Evolutionary conservation across 2,329 filamentous ascomycete species (phyloP), one percentile per base, ranked within the genome.

Genomic region (Trichoderma afroharzianum): DNA sequence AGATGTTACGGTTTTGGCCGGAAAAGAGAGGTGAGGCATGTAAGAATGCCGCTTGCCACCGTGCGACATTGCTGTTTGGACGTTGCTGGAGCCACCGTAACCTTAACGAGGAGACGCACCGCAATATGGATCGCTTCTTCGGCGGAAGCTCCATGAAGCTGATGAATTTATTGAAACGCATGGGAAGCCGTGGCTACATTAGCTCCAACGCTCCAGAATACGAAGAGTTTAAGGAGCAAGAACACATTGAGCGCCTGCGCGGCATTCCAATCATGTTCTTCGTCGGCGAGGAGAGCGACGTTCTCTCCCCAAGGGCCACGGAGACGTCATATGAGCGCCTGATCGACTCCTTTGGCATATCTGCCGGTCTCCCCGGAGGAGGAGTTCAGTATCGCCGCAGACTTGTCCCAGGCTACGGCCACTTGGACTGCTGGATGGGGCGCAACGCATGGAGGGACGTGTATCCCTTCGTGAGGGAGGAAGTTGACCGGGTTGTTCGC

Each of bases 31-130:
- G 81, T 30, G 90, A 92, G 80, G 83, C 89, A 3, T 92, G 90
- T 81, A 87, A 83, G 77, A 90, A 85, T 73, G 86, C 87, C 2
- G 83, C 84, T 67, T 92, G 90, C 80, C 90, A 91, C 79, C 85
- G 90, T 18, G 83, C 83, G 68, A 85, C 84, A 6, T 80, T 92
- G 28, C 84, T 88, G 15, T 92, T 91, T 74, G 90, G 89, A 43
- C 85, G 88, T 73, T 80, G 73, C 79, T 92, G 89, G 89, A 89
- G 86, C 76, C 90, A 92, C 78, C 77, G 75, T 4, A 91, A 92
- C 77, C 84, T 92, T 33, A 91, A 91, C 80, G 87, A 88, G 80
- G 88, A 86, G 3, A 92, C 90, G 2, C 90, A 92, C 79, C 81
- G 85, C 0, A 86, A 90, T 76, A 85, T 91, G 61, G 85, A 88